Evolutionary conservation across 164 flowering plant genomes (phyloP), one percentile per base, ranked within the genome.

Genomic region (Chimonanthus salicifolius): DNA sequence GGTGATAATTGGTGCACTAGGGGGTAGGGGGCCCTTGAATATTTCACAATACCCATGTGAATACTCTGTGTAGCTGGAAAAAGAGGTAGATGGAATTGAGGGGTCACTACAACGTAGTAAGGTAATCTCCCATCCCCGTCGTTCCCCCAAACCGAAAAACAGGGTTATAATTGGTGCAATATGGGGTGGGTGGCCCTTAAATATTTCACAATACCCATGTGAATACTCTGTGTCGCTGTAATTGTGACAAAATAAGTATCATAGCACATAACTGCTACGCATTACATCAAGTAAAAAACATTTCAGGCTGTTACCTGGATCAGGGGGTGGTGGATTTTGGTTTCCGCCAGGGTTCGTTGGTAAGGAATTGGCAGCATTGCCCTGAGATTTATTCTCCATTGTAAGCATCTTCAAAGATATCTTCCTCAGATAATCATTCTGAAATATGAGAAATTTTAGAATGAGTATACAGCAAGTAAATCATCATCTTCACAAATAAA

Each of bases 401-500:
- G 89, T 69, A 58, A 88, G 79, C 91, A 91, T 87, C 85, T 88
- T 89, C 77, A 84, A 8, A 60, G 90, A 85, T 77, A 91, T 91
- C 79, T 78, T 88, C 71, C 87, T 76, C 15, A 91, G 82, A 76
- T 89, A 92, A 80, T 89, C 94, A n/a, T 81, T 50, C 92, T 90
- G 84, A 60, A 80, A 77, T 67, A 43, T 63, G 60, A 20, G 50
- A 2, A 51, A 50, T 50, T 33, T 50, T 10, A 44, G 21, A 63
- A n/a, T 20, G 9, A 21, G 4, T 33, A 33, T 33, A 33, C 33
- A 33, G 33, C 33, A 33, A 33, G 33, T 33, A 33, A 33, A 2
- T 54, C 60, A 54, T 33, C 33, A 33, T 33, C 33, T 33, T 33
- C 33, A 33, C 33, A 33, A 33, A 33, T 33, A 33, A 33, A 33